Evolutionary conservation across 768 basidiomycete genomes (phyloP), one percentile per base, ranked within the genome.

Genomic region (Suillus plorans): DNA sequence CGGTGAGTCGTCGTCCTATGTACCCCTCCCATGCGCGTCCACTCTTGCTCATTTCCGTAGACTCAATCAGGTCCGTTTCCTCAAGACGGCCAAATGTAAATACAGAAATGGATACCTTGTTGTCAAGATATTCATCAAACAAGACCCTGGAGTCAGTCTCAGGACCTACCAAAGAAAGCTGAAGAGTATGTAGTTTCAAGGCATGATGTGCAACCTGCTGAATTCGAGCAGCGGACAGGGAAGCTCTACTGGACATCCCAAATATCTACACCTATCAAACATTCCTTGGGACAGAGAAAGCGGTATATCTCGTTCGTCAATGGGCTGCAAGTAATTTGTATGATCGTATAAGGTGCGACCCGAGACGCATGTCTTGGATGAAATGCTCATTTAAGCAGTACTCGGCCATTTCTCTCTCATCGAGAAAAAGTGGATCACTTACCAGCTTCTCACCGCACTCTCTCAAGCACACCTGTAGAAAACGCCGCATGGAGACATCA

Each of bases 381-480:
- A 57, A 41, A 63, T 10, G 55, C 52, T 50, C 55, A 3, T 45
- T 53, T 7, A 6, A 12, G 1, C 70, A 99, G 97, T 73, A 99
- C 96, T 3, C 92, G 97, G 42, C 97, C 97, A 4, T 99, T 99
- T 99, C 47, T 90, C 88, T 66, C 76, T 82, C 66, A 84, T 99
- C 25, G 97, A 99, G 81, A 99, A 99, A 85, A 94, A 94, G 73
- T 99, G 97, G 97, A 94, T 99, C 64, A 89, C 91, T 0, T 99
- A 95, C 72, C 97, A 99, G 75, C 81, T 99, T 2, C 81, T 99
- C 66, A 89, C 86, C 34, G 94, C 90, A 3, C 82, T 99, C 47
- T 85, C 91, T 31, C 92, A 94, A 69, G 88, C 93, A 0, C 86
- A 93, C 31, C 87, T 88, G 63, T 88, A 90, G 59, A 92, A 96